Evolutionary conservation across 2,329 filamentous ascomycete species (phyloP).

Genomic region (Zelopaecilomyces penicillatus): DNA sequence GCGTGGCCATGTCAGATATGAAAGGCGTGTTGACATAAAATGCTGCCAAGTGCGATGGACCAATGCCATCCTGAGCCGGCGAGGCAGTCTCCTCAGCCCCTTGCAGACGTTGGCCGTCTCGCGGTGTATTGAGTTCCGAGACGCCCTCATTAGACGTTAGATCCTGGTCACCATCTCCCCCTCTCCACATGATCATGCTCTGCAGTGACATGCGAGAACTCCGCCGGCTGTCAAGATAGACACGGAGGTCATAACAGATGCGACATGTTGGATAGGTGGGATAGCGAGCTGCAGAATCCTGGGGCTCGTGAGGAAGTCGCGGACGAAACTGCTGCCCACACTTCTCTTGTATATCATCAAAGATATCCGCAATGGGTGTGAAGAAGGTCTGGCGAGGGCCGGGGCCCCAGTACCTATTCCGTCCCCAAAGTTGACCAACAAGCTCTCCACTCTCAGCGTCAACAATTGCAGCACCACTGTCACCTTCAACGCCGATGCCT

Average conservation of each 20-base stretch:
- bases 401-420: slow-evolving; percentile 34
- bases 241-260: slow-evolving; percentile 32
- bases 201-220: slow-evolving; percentile 31
- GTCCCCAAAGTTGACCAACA: slow-evolving; percentile 36
- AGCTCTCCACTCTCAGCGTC: slow-evolving; percentile 30
- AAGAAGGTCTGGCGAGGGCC: slow-evolving; percentile 35
- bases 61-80: too few species aligned
- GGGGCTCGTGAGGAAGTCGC: slow-evolving; percentile 28
- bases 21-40: too few species aligned
- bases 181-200: slow-evolving; percentile 24
- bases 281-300: slow-evolving; percentile 32
- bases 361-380: slow-evolving; percentile 34
- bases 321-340: slow-evolving; percentile 32
- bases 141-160: slow-evolving; percentile 28
- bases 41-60: too few species aligned
- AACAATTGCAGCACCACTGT: slow-evolving; percentile 36
- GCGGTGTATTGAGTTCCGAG: slow-evolving; percentile 35
- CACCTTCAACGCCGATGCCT: slow-evolving; percentile 36
- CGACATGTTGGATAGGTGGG: slow-evolving; percentile 32
- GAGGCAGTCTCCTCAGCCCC: slow-evolving; percentile 23
- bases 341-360: slow-evolving; percentile 38
- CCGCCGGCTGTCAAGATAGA: slow-evolving; percentile 33
- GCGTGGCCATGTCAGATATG: too few species aligned
- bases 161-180: slow-evolving; percentile 29
- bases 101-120: slow-evolving; percentile 24